These are phyloP conservation scores for Sarocladium kiliense DNA, from an alignment of 2,329 filamentous ascomycete genomes.

Conservation along the genomic window DNA sequence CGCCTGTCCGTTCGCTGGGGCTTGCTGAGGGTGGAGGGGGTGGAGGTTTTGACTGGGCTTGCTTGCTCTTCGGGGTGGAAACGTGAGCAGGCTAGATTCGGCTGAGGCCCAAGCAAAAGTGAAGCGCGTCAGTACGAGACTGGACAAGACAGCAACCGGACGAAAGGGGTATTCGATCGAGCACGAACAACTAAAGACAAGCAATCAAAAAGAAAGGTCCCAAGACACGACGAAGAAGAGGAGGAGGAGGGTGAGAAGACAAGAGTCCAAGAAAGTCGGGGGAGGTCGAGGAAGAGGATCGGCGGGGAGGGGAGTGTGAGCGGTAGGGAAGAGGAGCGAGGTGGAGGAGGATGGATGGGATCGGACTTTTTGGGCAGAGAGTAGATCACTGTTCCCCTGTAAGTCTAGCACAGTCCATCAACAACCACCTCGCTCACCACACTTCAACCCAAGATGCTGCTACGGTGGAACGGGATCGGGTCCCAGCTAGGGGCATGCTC, in stretches of 20 bases:
- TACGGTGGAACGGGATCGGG: not conserved
- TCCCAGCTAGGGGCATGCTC: no score
- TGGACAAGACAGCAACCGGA: slow-evolving; percentile 1
- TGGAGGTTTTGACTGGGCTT: not conserved
- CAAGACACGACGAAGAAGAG: not conserved
- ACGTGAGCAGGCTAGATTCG: not conserved
- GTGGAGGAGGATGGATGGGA: not conserved
- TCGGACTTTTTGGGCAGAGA: slow-evolving; percentile 2
- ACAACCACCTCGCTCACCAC: no score
- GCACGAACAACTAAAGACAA: not conserved
- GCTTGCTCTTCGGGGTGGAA: not conserved
- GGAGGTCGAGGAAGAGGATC: not conserved
- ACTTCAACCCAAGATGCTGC: no score
- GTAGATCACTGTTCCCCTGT: not conserved
- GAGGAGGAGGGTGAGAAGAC: not conserved
- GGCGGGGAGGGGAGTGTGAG: not conserved
- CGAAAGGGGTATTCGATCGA: not conserved
- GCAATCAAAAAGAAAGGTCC: not conserved
- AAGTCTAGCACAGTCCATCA: not conserved
- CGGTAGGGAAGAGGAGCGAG: not conserved
- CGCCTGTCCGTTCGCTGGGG: slow-evolving; percentile 1
- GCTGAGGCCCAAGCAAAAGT: slow-evolving; percentile 1
- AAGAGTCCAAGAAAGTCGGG: slow-evolving; percentile 2
- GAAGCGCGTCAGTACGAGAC: not conserved
- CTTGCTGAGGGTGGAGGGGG: slow-evolving; percentile 5